Base-by-base conservation (phyloP, 2,329 filamentous ascomycete genomes). In the Paraphaeosphaeria minitans region DNA sequence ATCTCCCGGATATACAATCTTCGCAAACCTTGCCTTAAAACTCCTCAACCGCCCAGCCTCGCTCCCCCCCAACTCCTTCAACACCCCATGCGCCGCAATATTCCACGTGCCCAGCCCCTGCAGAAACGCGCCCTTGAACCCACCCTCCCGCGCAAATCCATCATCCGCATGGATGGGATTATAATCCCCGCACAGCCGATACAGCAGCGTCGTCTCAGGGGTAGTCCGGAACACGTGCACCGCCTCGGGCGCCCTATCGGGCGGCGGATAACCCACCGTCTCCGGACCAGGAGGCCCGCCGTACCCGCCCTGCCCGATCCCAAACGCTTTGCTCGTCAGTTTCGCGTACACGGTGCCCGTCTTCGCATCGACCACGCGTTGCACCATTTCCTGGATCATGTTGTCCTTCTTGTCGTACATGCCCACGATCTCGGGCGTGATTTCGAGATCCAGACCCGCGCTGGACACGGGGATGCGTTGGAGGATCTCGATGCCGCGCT, bases 31-130 rank as follows among this genome's bases (percentile, higher is more conserved):
- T 8, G 81, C 80, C 4, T 78, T 75, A 56, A 80, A 82, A 33
- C 77, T 75, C 62, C 72, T 78, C 33, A 83, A 70, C 33, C 78
- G 72, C 2, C 57, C 58, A 2, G 79, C 76, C 57, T 82, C 77
- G 9, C 77, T 78, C 7, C 64, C 71, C 19, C 79, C 81, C 4
- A 81, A 60, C 58, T 73, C 70, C 46, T 72, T 74, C 56, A 83
- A 67, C 4, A 83, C 53, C 2, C 75, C 77, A 58, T 81, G 78
- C 16, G 80, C 80, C 1, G 77, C 78, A 55, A 80, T 79, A 61
- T 83, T 82, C 79, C 80, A 83, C 16, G 78, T 82, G 9, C 77
- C 78, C 31, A 83, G 66, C 0, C 81, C 80, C 55, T 83, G 81
- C 49, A 82, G 66, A 55, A 83, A 82, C 4, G 75, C 72, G 1